Percentiles rank a stretch among this genome's conserved stretches.
Evolutionary conservation across 306 rosid species (phyloP).

Genomic region (Quercus wislizeni): DNA sequence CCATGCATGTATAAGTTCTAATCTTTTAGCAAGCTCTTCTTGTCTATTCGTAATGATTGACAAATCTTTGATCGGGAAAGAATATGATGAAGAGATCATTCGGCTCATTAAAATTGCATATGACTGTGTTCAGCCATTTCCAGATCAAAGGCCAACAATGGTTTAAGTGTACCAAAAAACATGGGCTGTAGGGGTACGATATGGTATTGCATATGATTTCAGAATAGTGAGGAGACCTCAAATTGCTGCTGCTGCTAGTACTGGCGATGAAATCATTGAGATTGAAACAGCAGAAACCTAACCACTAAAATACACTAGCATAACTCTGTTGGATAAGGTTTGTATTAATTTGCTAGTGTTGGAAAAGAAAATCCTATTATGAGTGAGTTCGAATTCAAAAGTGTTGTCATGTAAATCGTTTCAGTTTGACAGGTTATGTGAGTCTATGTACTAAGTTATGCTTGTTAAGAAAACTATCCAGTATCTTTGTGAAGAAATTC

Average conservation of each 20-base stretch:
- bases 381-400: slow-evolving; percentile 14
- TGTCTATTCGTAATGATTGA: slow-evolving; percentile 12
- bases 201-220: neutral
- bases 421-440: too few species aligned
- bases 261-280: too few species aligned
- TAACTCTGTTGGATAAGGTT: too few species aligned
- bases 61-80: neutral
- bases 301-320: too few species aligned
- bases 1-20: neutral
- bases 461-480: too few species aligned
- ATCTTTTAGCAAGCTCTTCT: neutral
- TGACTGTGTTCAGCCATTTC: slow-evolving; percentile 1
- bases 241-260: too few species aligned
- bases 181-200: neutral
- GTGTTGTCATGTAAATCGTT: slow-evolving; percentile 43
- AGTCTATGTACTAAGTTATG: too few species aligned
- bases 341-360: too few species aligned
- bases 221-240: too few species aligned
- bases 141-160: slow-evolving; percentile 20
- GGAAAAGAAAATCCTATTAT: too few species aligned
- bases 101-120: slow-evolving; percentile 1
- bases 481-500: too few species aligned
- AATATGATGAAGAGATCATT: slow-evolving; percentile 19
- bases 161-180: slow-evolving; percentile 18
- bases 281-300: too few species aligned